Base-by-base conservation (phyloP, 495 filamentous ascomycete species). In the Pyrenula massariospora region DNA sequence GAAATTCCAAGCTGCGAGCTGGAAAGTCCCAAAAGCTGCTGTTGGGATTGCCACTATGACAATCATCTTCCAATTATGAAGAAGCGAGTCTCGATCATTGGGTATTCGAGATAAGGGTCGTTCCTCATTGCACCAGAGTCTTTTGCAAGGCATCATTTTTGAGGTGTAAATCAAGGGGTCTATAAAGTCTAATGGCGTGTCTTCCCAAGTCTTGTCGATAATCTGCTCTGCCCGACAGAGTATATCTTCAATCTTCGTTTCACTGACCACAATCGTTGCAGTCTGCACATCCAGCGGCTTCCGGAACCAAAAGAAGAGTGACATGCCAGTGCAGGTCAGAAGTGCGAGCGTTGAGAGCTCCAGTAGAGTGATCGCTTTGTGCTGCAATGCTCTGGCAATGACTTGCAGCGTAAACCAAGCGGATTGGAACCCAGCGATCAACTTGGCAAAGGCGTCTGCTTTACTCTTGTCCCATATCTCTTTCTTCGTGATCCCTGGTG, bases 1-100 rank as follows among this genome's bases (percentile, higher is more conserved):
- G 54, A 69, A 71, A 51, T 73, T 65, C 70, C 73, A 75, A 3
- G 59, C 71, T 12, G 62, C 56, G 11, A 69, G 47, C 53, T 73
- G 68, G 2, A 71, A 60, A 12, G 54, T 59, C 22, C 63, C 64
- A 48, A 72, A 73, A 1, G 19, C 55, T 24, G 1, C 24, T 5
- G 54, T 59, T 12, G 59, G 51, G 2, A 58, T 3, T 12, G 49
- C 36, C n/a, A 64, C 19, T 10, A 56, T 42, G 5, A 63, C 12
- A 22, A 63, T 11, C 20, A 58, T 56, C 10, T n/a, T 22, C 19
- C 60, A 36, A 20, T 53, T 54, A 31, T 59, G 50, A 11, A 60
- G 52, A 23, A 20, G n/a, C 2, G 56, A 25, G 22, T 54, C 10
- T 31, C 58, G 53, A 50, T 62, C 57, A 52, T 65, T 62, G 3